These are phyloP conservation scores for Penicillium frequentans DNA, from an alignment of 2,329 filamentous ascomycete species.

Conservation along the genomic window DNA sequence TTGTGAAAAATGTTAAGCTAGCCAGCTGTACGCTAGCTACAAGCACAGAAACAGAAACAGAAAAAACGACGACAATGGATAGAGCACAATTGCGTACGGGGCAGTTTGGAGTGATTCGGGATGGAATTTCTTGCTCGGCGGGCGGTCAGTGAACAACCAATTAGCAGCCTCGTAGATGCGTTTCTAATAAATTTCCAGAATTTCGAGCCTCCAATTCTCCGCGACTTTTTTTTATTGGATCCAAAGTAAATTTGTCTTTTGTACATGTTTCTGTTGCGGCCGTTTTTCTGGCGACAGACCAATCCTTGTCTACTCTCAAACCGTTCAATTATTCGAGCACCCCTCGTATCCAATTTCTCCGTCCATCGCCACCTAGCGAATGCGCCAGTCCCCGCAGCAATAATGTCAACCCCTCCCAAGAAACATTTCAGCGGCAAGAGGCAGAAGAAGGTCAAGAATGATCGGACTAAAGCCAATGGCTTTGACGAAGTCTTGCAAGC, in stretches of 20 bases:
- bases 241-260: neutral
- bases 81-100: slow-evolving; percentile 13
- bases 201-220: slow-evolving; percentile 14
- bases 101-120: slow-evolving; percentile 17
- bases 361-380: slow-evolving; percentile 6
- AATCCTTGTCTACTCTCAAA: neutral
- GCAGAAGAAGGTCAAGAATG: slow-evolving; percentile 53
- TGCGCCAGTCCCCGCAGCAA: slow-evolving; percentile 22
- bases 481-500: slow-evolving; percentile 65
- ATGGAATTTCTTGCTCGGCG: slow-evolving; percentile 28
- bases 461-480: slow-evolving; percentile 61
- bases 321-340: slow-evolving; percentile 4
- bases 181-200: slow-evolving; percentile 28
- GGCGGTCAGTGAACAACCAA: slow-evolving; percentile 24
- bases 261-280: slow-evolving; percentile 21
- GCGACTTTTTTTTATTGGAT: slow-evolving; percentile 1
- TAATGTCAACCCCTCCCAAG: slow-evolving; percentile 30
- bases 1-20: slow-evolving; percentile 30
- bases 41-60: slow-evolving; percentile 9
- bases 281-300: slow-evolving; percentile 11
- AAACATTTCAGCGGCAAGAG: slow-evolving; percentile 28
- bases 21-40: slow-evolving; percentile 27
- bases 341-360: slow-evolving; percentile 6
- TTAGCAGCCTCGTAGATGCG: slow-evolving; percentile 19
- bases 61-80: slow-evolving; percentile 12